Conservation (phyloP, 2,329 filamentous ascomycete species). For the Pezicula rhizophila region DNA sequence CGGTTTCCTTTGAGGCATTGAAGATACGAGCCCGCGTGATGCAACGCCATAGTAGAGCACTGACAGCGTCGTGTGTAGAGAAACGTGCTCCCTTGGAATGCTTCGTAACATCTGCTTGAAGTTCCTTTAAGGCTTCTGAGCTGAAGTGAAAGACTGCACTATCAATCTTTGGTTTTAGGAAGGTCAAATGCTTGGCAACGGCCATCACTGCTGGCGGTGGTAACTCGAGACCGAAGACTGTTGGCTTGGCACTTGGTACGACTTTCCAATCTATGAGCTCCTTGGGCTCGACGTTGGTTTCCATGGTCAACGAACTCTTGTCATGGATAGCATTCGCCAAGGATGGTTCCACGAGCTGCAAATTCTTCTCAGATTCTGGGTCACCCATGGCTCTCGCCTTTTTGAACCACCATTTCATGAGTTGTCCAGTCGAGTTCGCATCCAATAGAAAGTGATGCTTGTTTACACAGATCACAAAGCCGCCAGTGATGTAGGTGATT, state of each 20-base stretch:
- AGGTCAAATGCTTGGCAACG: not conserved
- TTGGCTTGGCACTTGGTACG: slow-evolving; percentile 2
- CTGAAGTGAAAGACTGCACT: slow-evolving; percentile 3
- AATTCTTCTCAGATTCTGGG: not conserved
- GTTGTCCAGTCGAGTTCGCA: not conserved
- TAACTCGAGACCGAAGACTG: slow-evolving; percentile 1
- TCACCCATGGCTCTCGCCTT: not conserved
- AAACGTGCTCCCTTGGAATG: not conserved
- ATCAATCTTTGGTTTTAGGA: slow-evolving; percentile 2
- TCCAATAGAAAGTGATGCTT: slow-evolving; percentile 9
- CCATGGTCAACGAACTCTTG: not conserved
- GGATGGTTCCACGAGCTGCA: not conserved
- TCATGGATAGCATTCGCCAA: slow-evolving; percentile 1
- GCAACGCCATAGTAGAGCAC: slow-evolving; percentile 3
- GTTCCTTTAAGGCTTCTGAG: not conserved
- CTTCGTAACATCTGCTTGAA: not conserved
- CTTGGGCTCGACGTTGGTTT: not conserved
- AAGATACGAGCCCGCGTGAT: slow-evolving; percentile 4
- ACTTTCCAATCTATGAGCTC: slow-evolving; percentile 3
- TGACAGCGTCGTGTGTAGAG: slow-evolving; percentile 2
- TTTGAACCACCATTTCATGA: slow-evolving; percentile 7
- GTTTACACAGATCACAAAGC: slow-evolving; percentile 4
- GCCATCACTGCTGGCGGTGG: slow-evolving; percentile 1
- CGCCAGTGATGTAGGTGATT: slow-evolving; percentile 6
- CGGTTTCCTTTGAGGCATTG: not conserved